Conservation (phyloP, 768 basidiomycete species). For the Chalciporus chontae region DNA sequence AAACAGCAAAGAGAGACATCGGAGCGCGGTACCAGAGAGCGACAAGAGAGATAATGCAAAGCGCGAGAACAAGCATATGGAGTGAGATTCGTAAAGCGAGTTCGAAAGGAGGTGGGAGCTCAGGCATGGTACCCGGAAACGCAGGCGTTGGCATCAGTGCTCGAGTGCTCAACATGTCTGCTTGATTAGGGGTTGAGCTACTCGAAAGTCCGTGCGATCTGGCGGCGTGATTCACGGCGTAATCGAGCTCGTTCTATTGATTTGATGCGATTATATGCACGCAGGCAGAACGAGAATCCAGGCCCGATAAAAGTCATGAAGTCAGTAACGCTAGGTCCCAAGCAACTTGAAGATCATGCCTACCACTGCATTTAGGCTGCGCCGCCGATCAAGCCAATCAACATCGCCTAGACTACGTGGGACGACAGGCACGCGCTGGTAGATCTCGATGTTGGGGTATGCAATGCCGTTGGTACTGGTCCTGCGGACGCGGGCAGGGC, state of each 20-base stretch:
- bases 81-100: constrained; percentile 48
- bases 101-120: constrained; percentile 37
- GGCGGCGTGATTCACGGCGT: constrained; percentile 54
- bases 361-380: constrained; percentile 70
- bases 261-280: constrained; percentile 8
- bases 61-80: constrained; percentile 55
- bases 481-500: constrained; percentile 51
- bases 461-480: constrained; percentile 42
- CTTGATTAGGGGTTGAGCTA: constrained; percentile 48
- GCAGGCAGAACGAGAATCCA: not conserved
- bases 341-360: constrained; percentile 29
- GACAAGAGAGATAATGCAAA: constrained; percentile 54
- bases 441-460: constrained; percentile 41
- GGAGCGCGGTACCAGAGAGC: constrained; percentile 58
- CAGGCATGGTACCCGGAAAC: constrained; percentile 22
- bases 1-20: constrained; percentile 55
- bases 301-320: constrained; percentile 7
- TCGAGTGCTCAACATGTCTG: constrained; percentile 45
- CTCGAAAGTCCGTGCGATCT: constrained; percentile 38
- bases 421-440: constrained; percentile 41
- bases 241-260: constrained; percentile 70
- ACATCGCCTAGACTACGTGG: constrained; percentile 64
- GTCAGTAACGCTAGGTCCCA: constrained; percentile 20
- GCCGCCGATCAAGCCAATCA: constrained; percentile 74
- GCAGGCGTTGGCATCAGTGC: constrained; percentile 29